Percentiles rank a stretch among this genome's conserved stretches.
These are phyloP conservation scores for Fusarium concolor DNA, from an alignment of 2,329 filamentous ascomycete genomes.

Conservation along the genomic window DNA sequence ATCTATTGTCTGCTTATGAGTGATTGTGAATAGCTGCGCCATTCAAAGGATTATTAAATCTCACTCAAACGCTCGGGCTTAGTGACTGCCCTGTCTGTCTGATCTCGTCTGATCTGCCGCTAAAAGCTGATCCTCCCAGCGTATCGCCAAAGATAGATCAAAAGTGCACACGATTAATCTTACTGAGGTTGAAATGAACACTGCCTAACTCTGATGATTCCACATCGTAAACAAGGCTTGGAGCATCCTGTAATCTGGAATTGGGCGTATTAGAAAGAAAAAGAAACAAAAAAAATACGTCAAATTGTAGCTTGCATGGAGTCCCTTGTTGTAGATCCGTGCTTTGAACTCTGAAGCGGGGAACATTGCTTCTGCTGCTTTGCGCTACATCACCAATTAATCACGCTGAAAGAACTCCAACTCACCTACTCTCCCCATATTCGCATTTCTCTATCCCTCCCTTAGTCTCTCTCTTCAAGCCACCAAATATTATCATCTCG, in stretches of 20 bases:
- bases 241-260: too few relatives aligned
- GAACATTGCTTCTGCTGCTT: constrained; percentile 11
- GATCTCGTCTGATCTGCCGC: constrained; percentile 9
- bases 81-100: background rate
- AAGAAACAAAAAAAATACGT: too few relatives aligned
- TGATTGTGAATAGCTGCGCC: too few relatives aligned
- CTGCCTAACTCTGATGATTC: background rate
- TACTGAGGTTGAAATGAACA: background rate
- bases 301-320: too few relatives aligned
- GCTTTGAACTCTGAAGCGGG: constrained; percentile 3
- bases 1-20: too few relatives aligned
- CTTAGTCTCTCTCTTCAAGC: background rate
- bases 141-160: constrained; percentile 8
- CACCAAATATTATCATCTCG: background rate
- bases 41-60: too few relatives aligned
- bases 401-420: background rate
- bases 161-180: background rate
- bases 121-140: constrained; percentile 3
- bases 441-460: background rate
- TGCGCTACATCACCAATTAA: too few relatives aligned
- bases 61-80: constrained; percentile 1
- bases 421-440: background rate
- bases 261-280: too few relatives aligned
- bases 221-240: too few relatives aligned
- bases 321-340: constrained; percentile 4